Evolutionary conservation across 805 yeast species (phyloP).

Genomic region (Kregervanrija fluxuum): DNA sequence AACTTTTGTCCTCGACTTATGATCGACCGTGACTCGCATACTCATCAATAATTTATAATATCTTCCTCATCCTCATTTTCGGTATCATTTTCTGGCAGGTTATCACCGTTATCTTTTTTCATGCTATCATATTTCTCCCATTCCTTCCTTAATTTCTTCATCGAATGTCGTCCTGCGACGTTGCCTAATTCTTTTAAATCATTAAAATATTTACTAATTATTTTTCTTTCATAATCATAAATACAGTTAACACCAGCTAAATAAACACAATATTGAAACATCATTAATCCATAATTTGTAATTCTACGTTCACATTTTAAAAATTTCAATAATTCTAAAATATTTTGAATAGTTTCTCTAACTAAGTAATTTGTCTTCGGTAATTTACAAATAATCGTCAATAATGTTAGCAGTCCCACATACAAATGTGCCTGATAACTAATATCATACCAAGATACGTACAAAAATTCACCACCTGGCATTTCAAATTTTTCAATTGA

Average conservation of each 20-base stretch:
- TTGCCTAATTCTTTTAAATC: constrained; percentile 35
- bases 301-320: constrained; percentile 22
- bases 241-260: constrained; percentile 41
- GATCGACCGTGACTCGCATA: too few relatives aligned
- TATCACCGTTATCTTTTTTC: too few relatives aligned
- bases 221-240: constrained; percentile 26
- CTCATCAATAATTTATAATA: constrained; percentile 1
- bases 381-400: constrained; percentile 32
- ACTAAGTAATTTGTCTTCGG: constrained; percentile 28
- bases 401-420: constrained; percentile 30
- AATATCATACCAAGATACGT: constrained; percentile 44
- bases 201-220: constrained; percentile 34
- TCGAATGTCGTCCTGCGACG: constrained; percentile 36
- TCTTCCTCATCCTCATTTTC: constrained; percentile 4
- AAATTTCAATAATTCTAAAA: constrained; percentile 24
- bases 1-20: too few relatives aligned
- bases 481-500: constrained; percentile 8
- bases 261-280: constrained; percentile 50
- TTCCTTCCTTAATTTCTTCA: neutral
- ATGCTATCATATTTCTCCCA: constrained; percentile 1
- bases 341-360: constrained; percentile 25
- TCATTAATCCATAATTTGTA: constrained; percentile 26
- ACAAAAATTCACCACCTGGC: constrained; percentile 11
- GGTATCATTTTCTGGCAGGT: too few relatives aligned
- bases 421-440: constrained; percentile 40